Evolutionary conservation across 805 yeast species (phyloP), one percentile per base, ranked within the genome.

Genomic region (Kuraishia floccosa): DNA sequence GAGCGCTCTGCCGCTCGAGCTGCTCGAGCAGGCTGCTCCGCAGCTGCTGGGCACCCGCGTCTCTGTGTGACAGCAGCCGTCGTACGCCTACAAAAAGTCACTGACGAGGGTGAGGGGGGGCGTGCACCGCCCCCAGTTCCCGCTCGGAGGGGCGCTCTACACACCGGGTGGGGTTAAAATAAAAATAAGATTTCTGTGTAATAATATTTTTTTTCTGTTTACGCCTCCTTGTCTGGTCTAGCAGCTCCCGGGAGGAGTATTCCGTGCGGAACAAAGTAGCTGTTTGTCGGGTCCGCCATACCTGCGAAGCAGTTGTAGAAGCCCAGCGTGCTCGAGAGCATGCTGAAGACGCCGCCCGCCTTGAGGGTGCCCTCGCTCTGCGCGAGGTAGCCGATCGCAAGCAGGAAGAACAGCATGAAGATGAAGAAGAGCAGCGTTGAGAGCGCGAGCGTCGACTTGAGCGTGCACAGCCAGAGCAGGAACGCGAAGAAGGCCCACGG

Each of bases 1-100:
- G n/a, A 76, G 86, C 30, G 74, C 79, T 11, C 68, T 91, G 17
- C 82, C 84, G 46, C 56, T 84, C 33, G 69, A 72, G 11, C 89
- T 97, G 97, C 54, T 91, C 30, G 89, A 81, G 47, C 91, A 82
- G 39, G 65, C 76, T 2, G 82, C 86, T 0, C 85, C 85, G 0
- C 78, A 76, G 38, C 47, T 72, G 15, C 53, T 75, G 28, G 73
- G 76, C 12, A 57, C 65, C 6, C 42, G 56, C 30, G 37, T 43
- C 13, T n/a, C n/a, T n/a, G n/a, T n/a, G n/a, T n/a, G n/a, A n/a
- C n/a, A n/a, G n/a, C n/a, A n/a, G n/a, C n/a, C 27, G 16, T 24
- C 14, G 16, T 6, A 24, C 15, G n/a, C n/a, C n/a, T n/a, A n/a
- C n/a, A n/a, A n/a, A n/a, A n/a, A n/a, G n/a, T n/a, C n/a, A n/a